Base-by-base conservation (phyloP, 2,329 filamentous ascomycete genomes). In the Alternaria arbusti region DNA sequence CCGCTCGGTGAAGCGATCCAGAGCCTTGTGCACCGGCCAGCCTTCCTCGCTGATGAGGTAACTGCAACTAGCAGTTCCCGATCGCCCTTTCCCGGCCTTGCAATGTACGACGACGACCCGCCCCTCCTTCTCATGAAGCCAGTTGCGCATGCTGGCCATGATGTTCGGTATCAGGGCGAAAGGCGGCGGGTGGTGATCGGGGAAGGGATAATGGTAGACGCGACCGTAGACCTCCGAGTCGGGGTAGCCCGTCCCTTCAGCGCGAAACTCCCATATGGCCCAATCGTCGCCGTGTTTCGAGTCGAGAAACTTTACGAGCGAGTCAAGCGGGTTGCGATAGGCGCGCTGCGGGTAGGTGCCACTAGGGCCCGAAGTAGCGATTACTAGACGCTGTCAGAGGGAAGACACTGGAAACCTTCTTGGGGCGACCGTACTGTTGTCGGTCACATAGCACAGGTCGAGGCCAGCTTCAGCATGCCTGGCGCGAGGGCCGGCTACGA, bases 201-300 rank as follows among this genome's bases (percentile, higher is more conserved):
- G 96, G 89, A 93, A 99, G 1, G 96, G 96, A 75, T 94, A 98
- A 81, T 99, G 96, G 67, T 91, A 88, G 67, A 98, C 90, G 4
- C 94, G 87, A 32, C 88, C 86, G 78, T 97, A 93, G 1, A 99
- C 95, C 61, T 94, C 92, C 17, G 89, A 87, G 76, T 99, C 96
- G 0, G 94, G 94, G 74, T 99, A 99, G 1, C 96, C 96, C 0
- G 96, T 97, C 6, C 96, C 96, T 79, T 99, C 96, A 36, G 94
- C 96, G 49, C 96, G 90, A 73, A 99, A 99, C 82, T 99, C 96
- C 93, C 95, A 99, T 74, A 99, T 97, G 4, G 91, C 89, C 96
- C 96, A 99, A 67, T 96, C 84, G 25, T 89, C 82, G 65, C 74
- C 74, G 81, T 99, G 96, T 74, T 94, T 93, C 47, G 86, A 84